phyloP scores from a whole-genome alignment of 2,329 filamentous ascomycete species.

The Colletotrichum liaoningense region DNA sequence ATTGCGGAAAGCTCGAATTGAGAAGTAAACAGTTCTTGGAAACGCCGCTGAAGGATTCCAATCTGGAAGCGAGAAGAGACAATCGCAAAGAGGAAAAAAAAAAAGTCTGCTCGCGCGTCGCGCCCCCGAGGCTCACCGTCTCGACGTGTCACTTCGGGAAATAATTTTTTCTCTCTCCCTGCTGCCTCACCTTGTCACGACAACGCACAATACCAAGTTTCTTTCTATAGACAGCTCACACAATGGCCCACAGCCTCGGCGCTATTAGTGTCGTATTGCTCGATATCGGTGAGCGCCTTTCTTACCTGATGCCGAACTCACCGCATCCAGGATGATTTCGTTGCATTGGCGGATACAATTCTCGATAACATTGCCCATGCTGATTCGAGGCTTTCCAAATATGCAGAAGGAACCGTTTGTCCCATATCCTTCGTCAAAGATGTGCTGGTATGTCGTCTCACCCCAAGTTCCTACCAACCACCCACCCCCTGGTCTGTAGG shows the following conservation, averaged over 20 bases:
- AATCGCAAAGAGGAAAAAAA: neutral
- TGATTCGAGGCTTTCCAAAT: constrained; percentile 22
- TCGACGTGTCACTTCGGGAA: neutral
- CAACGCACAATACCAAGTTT: constrained; percentile 4
- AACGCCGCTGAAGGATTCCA: constrained; percentile 18
- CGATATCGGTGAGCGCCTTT: constrained; percentile 65
- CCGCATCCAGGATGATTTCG: neutral
- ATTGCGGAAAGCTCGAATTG: constrained; percentile 15
- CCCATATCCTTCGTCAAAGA: constrained; percentile 88
- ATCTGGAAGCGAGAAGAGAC: neutral
- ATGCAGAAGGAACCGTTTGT: constrained; percentile 82
- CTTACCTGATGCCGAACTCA: constrained; percentile 1
- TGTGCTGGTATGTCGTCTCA: constrained; percentile 73
- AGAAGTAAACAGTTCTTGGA: constrained; percentile 2
- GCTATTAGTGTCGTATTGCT: constrained; percentile 62
- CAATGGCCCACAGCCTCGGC: constrained; percentile 48
- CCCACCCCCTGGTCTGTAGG: constrained; percentile 34
- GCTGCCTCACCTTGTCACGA: neutral
- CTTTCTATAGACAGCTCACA: neutral
- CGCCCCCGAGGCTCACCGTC: constrained; percentile 6
- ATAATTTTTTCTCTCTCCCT: neutral
- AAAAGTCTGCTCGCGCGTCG: constrained; percentile 20
- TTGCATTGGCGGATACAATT: neutral
- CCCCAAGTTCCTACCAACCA: constrained; percentile 21
- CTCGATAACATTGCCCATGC: constrained; percentile 8